Base-by-base conservation (phyloP, 805 yeast genomes). In the Candida incommunis region DNA sequence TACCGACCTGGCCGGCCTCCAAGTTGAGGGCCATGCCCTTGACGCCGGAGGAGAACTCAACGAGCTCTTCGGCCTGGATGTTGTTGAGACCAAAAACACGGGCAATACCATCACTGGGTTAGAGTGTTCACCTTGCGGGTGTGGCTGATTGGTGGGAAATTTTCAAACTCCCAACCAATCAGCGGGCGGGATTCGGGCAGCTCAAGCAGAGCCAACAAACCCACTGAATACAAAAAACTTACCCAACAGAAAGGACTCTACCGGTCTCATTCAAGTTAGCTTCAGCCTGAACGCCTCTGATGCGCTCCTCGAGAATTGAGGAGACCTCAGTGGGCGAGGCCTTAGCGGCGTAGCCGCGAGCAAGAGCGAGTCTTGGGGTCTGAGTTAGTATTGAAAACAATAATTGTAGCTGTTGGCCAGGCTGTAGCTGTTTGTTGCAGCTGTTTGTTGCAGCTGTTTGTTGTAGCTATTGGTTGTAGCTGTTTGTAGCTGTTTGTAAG, bases 1-100 rank as follows among this genome's bases (percentile, higher is more conserved):
- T 81, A 86, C 99, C 99, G 69, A 92, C 99, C 75, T 92, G 97
- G 72, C 95, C 96, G 63, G 97, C 95, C 76, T 92, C 99, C 80
- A 92, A 84, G 81, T 92, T 92, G 68, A 92, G 80, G 66, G 98
- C 97, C 99, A 92, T 92, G 82, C 98, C 99, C 74, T 88, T 86
- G 63, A 90, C 97, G 78, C 99, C 98, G 50, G 98, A 86, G 51
- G 96, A 76, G 76, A 92, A 94, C 76, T 92, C 98, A 64, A 92
- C 96, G 70, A 92, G 80, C 76, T 92, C 99, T 77, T 92, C 98
- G 67, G 98, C 98, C 79, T 90, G 97, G 72, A 87, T 81, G 80
- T 92, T 92, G 92, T 88, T 92, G 64, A 92, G 77, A 75, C 99
- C 99, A 75, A 84, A 92, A 66, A 92, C 95, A 80, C 97, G 94